These are phyloP conservation scores for Rhizomucor miehei DNA, from an alignment of 371 early-diverging fungal genomes.

Conservation along the genomic window DNA sequence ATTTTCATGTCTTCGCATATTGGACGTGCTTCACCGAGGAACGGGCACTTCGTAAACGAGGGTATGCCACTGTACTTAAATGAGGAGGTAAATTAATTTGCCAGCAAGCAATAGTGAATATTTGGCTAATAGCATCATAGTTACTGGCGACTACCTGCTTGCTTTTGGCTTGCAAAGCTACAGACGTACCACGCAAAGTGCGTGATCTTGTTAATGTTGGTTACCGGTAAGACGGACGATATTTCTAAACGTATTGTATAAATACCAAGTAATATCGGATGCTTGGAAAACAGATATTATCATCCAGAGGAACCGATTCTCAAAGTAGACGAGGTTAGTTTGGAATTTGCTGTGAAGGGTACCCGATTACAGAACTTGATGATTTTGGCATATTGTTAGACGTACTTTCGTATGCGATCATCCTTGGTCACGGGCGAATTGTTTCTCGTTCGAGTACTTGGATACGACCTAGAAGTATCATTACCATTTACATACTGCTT, in stretches of 20 bases:
- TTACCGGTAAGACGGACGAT: constrained; percentile 26
- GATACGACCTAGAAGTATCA: constrained; percentile 44
- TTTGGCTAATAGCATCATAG: no score
- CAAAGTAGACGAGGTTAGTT: constrained; percentile 35
- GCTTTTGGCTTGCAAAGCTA: constrained; percentile 55
- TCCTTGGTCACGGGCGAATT: constrained; percentile 45
- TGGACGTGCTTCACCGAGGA: constrained; percentile 9
- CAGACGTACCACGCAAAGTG: constrained; percentile 54
- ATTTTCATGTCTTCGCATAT: constrained; percentile 25
- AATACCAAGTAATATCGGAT: not conserved
- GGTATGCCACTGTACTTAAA: constrained; percentile 19
- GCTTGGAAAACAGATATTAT: constrained; percentile 23
- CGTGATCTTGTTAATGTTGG: constrained; percentile 59
- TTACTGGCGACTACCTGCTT: constrained; percentile 50
- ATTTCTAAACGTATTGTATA: not conserved
- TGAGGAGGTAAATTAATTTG: constrained; percentile 38
- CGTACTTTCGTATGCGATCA: constrained; percentile 43
- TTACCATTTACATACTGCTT: constrained; percentile 48
- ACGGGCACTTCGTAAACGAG: constrained; percentile 21
- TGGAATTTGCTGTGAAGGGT: not conserved
- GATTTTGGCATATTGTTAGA: constrained; percentile 11
- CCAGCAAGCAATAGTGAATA: not conserved
- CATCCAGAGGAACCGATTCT: constrained; percentile 38
- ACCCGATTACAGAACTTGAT: not conserved
- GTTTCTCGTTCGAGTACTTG: constrained; percentile 41